These are phyloP conservation scores for Diutina sp. DNA, from an alignment of 1,139 yeast species.

Conservation along the genomic window DNA sequence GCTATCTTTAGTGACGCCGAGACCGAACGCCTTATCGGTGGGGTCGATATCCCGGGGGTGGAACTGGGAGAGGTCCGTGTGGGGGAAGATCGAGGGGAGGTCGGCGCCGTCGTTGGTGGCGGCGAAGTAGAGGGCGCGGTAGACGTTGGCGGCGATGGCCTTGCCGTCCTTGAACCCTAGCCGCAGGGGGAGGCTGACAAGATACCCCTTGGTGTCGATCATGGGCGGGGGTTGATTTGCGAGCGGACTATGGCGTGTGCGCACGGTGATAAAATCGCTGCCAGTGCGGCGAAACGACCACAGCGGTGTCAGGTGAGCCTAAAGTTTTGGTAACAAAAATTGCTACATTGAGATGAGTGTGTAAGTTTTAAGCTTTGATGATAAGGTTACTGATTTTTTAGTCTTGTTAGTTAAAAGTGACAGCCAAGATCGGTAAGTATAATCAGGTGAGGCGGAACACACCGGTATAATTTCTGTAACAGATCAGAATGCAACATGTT, in stretches of 20 bases:
- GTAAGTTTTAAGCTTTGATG: too few relatives aligned
- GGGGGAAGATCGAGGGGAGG: slow-evolving; percentile 4
- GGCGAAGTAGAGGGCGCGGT: background rate
- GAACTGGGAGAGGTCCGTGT: background rate
- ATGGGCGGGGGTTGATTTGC: background rate
- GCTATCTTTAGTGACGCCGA: background rate
- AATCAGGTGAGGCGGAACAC: too few relatives aligned
- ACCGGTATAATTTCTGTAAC: too few relatives aligned
- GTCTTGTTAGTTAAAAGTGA: too few relatives aligned
- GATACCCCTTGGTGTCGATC: background rate
- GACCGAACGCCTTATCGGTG: background rate
- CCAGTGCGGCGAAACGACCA: background rate
- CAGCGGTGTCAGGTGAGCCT: too few relatives aligned
- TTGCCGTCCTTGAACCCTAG: background rate
- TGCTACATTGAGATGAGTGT: too few relatives aligned
- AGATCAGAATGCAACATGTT: too few relatives aligned
- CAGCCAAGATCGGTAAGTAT: too few relatives aligned
- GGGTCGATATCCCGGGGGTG: background rate
- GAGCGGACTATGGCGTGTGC: background rate
- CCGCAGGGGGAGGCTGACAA: background rate
- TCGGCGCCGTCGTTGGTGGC: background rate
- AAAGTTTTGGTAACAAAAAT: too few relatives aligned
- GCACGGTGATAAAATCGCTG: background rate
- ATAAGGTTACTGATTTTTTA: too few relatives aligned
- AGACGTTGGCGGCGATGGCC: background rate